phyloP scores from a whole-genome alignment of 306 rosid species.

The Astragalus glycyphyllos region DNA sequence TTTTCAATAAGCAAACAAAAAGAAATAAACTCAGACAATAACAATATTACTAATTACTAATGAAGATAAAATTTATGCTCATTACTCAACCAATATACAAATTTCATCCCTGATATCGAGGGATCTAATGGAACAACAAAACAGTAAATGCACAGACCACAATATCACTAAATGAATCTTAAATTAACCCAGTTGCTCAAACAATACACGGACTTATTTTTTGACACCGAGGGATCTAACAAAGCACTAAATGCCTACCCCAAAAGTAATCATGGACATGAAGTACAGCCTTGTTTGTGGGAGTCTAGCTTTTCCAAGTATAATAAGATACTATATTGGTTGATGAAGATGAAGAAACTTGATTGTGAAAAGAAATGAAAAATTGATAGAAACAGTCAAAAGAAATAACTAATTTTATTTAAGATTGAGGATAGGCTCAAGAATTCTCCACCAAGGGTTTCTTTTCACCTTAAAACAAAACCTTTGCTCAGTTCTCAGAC shows the following conservation, averaged over 20 bases:
- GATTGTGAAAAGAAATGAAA: slow-evolving; percentile 11
- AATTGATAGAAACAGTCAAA: not conserved
- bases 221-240: slow-evolving; percentile 18
- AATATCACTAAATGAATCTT: slow-evolving; percentile 28
- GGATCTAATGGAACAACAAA: slow-evolving; percentile 19
- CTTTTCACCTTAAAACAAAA: not conserved
- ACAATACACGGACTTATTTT: slow-evolving; percentile 18
- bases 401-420: not conserved
- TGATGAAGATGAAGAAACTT: not conserved
- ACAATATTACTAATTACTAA: slow-evolving; percentile 7
- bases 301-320: not conserved
- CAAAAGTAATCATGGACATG: not conserved
- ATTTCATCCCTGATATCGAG: slow-evolving; percentile 23
- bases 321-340: not conserved
- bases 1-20: slow-evolving; percentile 10
- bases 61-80: slow-evolving; percentile 22
- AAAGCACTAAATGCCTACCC: slow-evolving; percentile 10
- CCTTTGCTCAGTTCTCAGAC: not conserved
- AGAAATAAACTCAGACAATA: slow-evolving; percentile 17
- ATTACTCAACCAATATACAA: slow-evolving; percentile 33
- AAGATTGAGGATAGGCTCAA: not conserved
- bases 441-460: not conserved
- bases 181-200: slow-evolving; percentile 5
- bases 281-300: not conserved
- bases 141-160: slow-evolving; percentile 27